Evolutionary conservation across 2,329 filamentous ascomycete genomes (phyloP), one percentile per base, ranked within the genome.

Genomic region (Beauveria brongniartii): DNA sequence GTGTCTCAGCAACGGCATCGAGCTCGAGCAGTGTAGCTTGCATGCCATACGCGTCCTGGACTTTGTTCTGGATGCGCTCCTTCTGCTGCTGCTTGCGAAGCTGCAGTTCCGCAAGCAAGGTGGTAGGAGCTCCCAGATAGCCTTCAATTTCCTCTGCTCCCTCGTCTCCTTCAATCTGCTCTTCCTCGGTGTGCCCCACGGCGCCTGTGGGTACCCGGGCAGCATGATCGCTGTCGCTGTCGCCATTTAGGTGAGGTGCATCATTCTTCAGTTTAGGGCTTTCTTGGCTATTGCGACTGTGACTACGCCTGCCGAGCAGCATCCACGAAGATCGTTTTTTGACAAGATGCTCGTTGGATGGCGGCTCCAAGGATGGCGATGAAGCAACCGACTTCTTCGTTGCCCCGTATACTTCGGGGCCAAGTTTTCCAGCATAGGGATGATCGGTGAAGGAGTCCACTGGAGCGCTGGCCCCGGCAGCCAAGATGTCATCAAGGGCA

Each of bases 401-500:
- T 65, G 76, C 70, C 40, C 88, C 88, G 69, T 94, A 95, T 0
- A 92, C 83, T 67, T 93, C 89, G 5, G 82, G 72, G 26, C 91
- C 89, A 12, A 92, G 78, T 64, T 86, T 84, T 5, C 92, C 92
- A 30, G 87, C 89, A 69, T 90, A 92, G 0, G 88, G 84, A 71
- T 97, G 92, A 69, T 97, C 91, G 0, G 90, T 96, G 68, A 97
- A 97, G 28, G 92, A 93, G 65, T 82, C 91, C 34, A 96, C 92
- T 1, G 94, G 94, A 0, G 94, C 93, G 63, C 82, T 84, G 3
- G 91, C 90, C 3, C 93, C 94, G 8, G 93, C 94, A 70, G 96
- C 89, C 18, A 99, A 81, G 58, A 99, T 95, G 70, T 86, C 92
- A 66, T 99, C 92, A 8, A 99, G 82, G 0, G 93, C 96, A 47